Conservation (phyloP, 1,284 basidiomycete species). For the Sanghuangporus sanghuang region DNA sequence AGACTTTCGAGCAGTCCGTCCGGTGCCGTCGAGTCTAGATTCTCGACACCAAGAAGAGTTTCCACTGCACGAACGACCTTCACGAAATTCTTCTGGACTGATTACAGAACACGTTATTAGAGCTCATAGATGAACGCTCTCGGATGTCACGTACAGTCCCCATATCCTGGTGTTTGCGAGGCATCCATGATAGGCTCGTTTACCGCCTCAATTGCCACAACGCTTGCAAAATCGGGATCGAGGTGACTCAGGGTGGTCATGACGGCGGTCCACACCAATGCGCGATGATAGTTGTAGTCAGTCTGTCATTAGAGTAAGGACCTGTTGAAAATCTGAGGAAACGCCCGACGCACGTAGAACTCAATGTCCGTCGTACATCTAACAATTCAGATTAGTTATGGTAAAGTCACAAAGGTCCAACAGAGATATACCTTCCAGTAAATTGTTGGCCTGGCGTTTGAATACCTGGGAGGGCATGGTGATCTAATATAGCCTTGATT, state of each 20-base stretch:
- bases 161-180: conserved; percentile 56
- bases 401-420: not conserved
- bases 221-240: conserved; percentile 58
- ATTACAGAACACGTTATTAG: not conserved
- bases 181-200: conserved; percentile 76
- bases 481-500: conserved; percentile 65
- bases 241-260: conserved; percentile 69
- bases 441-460: conserved; percentile 56
- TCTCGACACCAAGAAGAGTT: conserved; percentile 47
- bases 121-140: not conserved
- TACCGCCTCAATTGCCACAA: conserved; percentile 68
- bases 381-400: not conserved
- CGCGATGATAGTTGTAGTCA: conserved; percentile 64
- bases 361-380: conserved; percentile 64
- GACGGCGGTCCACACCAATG: conserved; percentile 70
- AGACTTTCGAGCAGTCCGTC: conserved; percentile 16
- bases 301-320: conserved; percentile 37
- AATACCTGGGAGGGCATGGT: conserved; percentile 74
- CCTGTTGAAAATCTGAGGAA: not conserved
- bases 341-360: conserved; percentile 54
- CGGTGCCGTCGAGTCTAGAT: not conserved
- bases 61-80: conserved; percentile 61
- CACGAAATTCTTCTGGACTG: conserved; percentile 72
- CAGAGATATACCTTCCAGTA: conserved; percentile 48
- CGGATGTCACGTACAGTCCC: conserved; percentile 44